Base-by-base conservation (phyloP, 495 filamentous ascomycete species). In the Acidomyces sp. region DNA sequence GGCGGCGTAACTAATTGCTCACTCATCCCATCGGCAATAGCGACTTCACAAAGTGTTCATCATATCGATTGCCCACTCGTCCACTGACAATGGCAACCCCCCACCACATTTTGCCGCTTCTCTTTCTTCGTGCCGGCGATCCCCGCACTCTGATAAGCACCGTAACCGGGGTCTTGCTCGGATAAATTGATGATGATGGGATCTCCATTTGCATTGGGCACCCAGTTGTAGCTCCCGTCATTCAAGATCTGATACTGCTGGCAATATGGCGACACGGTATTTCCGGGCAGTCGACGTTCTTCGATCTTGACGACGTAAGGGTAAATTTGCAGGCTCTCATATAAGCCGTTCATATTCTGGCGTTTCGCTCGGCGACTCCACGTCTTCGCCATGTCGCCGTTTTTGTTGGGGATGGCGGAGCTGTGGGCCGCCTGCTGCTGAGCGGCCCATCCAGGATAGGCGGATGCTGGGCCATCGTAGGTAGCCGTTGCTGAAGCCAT, bases 241-340 rank as follows among this genome's bases (percentile, higher is more conserved):
- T 66, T 52, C 26, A 71, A 56, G 16, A 92, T 67, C 49, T 74
- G 63, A 63, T 82, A 78, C 51, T 85, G 75, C 34, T 82, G 71
- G 58, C 85, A 93, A 48, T 74, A 75, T 2, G 80, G 72, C 36
- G 61, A 48, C 6, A 55, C 40, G 3, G 39, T 32, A 36, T 51
- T 32, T 48, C 47, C 45, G 40, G 64, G 49, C 55, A 74, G 46
- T n/a, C 84, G 71, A 26, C 76, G 75, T 58, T 93, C 86, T 54
- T 84, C 74, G 23, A 92, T 66, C 57, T 92, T 90, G 50, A 93
- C 66, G 27, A 79, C 68, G 25, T 74, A 72, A 0, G 84, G 81
- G 53, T 81, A 92, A 12, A 66, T 25, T 15, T 11, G 18, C 1
- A 82, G 80, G 49, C 48, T 13, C 16, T 10, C 18, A 16, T 18